A percentile compares a stretch with the other conserved stretches of the same genome.
These are phyloP conservation scores for Carallia pectinifolia DNA, from an alignment of 345 rosid genomes.

Conservation along the genomic window DNA sequence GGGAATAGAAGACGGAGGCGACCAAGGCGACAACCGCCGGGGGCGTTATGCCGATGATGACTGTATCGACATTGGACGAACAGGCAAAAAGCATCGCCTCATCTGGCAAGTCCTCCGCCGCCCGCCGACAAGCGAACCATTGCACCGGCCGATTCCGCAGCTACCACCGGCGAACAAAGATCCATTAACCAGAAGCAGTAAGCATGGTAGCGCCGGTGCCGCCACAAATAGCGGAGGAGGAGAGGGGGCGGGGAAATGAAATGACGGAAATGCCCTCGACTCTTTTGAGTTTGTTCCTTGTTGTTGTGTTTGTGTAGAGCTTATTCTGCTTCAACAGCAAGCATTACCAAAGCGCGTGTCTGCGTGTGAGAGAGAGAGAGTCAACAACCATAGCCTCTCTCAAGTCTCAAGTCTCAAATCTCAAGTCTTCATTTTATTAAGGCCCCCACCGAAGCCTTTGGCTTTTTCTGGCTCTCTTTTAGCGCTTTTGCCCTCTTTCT, in stretches of 20 bases:
- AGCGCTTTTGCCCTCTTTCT: background rate
- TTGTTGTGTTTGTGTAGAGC: background rate
- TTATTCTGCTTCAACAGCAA: conserved; percentile 33
- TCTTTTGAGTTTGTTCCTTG: background rate
- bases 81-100: conserved; percentile 35
- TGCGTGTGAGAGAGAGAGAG: background rate
- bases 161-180: conserved; percentile 43
- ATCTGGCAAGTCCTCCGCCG: conserved; percentile 26
- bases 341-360: conserved; percentile 40
- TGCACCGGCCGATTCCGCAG: conserved; percentile 34
- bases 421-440: background rate
- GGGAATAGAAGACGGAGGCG: conserved; percentile 58
- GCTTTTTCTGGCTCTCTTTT: background rate
- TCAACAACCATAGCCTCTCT: too few species aligned
- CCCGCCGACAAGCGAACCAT: conserved; percentile 18
- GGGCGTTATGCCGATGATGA: conserved; percentile 64
- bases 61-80: conserved; percentile 55
- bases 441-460: background rate
- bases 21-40: conserved; percentile 75
- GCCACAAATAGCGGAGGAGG: conserved; percentile 22
- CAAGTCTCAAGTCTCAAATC: too few species aligned
- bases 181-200: conserved; percentile 24
- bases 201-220: conserved; percentile 16
- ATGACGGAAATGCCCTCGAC: conserved; percentile 8
- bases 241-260: conserved; percentile 16